Conservation (phyloP, 495 filamentous ascomycete species). For the Podospora appendiculata region DNA sequence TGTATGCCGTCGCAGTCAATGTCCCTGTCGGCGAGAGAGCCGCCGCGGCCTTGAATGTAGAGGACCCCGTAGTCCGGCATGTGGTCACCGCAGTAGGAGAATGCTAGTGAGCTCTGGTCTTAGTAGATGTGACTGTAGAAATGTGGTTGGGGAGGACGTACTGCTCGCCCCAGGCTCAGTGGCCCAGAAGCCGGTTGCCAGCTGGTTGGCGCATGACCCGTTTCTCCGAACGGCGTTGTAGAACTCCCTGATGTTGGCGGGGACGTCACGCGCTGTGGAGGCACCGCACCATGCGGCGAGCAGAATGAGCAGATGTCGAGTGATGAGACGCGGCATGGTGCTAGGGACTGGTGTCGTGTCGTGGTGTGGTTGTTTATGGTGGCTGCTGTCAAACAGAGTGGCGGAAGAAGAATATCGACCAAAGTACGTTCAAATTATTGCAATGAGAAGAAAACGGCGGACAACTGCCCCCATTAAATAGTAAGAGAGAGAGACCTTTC, state of each 20-base stretch:
- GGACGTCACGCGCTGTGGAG: neutral
- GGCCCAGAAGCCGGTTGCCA: conserved; percentile 29
- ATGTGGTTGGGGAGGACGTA: conserved; percentile 3
- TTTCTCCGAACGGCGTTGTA: conserved; percentile 26
- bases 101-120: conserved; percentile 20
- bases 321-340: too few relatives aligned
- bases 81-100: conserved; percentile 33
- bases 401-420: too few relatives aligned
- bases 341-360: too few relatives aligned
- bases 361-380: too few relatives aligned
- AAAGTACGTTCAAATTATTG: too few relatives aligned
- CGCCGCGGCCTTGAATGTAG: conserved; percentile 26
- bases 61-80: conserved; percentile 20
- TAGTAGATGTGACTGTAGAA: too few relatives aligned
- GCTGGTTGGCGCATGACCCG: conserved; percentile 22
- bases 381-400: too few relatives aligned
- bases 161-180: conserved; percentile 21
- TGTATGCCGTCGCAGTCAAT: conserved; percentile 60
- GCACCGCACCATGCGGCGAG: too few relatives aligned
- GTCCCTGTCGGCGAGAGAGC: conserved; percentile 48
- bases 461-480: too few relatives aligned
- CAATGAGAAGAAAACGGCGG: too few relatives aligned
- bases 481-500: too few relatives aligned
- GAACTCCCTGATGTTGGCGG: conserved; percentile 19
- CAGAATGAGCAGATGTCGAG: too few relatives aligned